Evolutionary conservation across 116 monocot genomes (phyloP), one percentile per base, ranked within the genome.

Genomic region (Phalaenopsis hybrid): DNA sequence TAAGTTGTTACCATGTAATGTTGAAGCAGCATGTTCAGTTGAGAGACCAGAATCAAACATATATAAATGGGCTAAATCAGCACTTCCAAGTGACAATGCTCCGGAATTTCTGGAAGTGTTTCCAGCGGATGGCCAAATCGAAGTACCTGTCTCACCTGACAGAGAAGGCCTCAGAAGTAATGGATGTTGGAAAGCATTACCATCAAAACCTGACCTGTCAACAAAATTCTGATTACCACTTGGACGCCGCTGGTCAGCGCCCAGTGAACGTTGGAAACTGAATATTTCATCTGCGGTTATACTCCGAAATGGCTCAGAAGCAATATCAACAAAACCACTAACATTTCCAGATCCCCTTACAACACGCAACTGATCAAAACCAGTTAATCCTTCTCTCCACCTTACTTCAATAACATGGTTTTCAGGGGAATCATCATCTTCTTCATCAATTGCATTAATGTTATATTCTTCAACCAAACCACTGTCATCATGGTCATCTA

Each of bases 371-470:
- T 87, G 87, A 87, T 94, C 87, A 59, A 91, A 83, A 41, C 83
- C 84, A 83, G 80, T 78, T 79, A 89, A 89, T 1, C 88, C 85
- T 63, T 87, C 94, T 74, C 90, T 88, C 94, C 91, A 89, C 80
- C 91, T 85, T 80, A 94, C 94, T 86, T 91, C 91, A 73, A 94
- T 94, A 84, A 91, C 88, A 84, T 83, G 88, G 55, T 91, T 90
- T n/a, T 82, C 89, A 75, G 80, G 86, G 44, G 88, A 85, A 75
- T 86, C 89, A 55, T 55, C 55, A 76, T 91, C 88, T 37, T 93
- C 90, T 31, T 89, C 94, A 75, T 91, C 91, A 43, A 88, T 81
- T 86, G 91, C 87, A 49, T 94, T 86, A 89, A 91, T 88, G 85
- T 87, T 91, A 76, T 91, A 91, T 37, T 85, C 89, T 85, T 94